Percentiles rank a stretch among this genome's conserved stretches.
Evolutionary conservation across 768 basidiomycete species (phyloP).

Genomic region (Mycena vitilis): DNA sequence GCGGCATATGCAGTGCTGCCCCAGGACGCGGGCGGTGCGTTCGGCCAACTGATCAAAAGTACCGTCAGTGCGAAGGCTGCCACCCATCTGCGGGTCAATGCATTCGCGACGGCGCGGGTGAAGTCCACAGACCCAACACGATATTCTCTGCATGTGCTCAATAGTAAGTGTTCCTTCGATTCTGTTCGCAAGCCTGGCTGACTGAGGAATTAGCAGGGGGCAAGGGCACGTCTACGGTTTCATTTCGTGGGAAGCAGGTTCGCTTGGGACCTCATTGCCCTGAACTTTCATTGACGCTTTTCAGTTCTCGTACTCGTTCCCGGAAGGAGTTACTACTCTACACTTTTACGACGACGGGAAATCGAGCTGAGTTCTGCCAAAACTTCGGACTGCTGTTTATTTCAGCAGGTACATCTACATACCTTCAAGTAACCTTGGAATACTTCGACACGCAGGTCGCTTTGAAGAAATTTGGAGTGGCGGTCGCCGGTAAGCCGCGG

Average conservation of each 20-base stretch:
- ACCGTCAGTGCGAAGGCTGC: background rate
- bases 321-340: conserved; percentile 3
- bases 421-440: no score
- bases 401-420: background rate
- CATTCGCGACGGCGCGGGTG: conserved; percentile 3
- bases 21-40: background rate
- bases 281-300: background rate
- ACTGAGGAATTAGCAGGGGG: background rate
- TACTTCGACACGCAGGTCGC: no score
- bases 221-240: background rate
- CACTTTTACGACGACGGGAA: conserved; percentile 6
- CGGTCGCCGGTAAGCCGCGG: no score
- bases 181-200: background rate
- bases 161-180: background rate
- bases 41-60: conserved; percentile 10
- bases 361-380: background rate
- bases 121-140: conserved; percentile 1
- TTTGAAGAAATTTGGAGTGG: no score
- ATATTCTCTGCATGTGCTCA: conserved; percentile 23
- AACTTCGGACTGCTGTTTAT: background rate
- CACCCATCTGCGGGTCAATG: conserved; percentile 7
- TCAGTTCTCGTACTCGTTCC: conserved; percentile 16
- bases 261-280: background rate
- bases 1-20: conserved; percentile 14
- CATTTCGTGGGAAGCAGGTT: conserved; percentile 16